A percentile compares a stretch with the other conserved stretches of the same genome.
Evolutionary conservation across 2,329 filamentous ascomycete species (phyloP).

Genomic region (Hymenoscyphus albidus): DNA sequence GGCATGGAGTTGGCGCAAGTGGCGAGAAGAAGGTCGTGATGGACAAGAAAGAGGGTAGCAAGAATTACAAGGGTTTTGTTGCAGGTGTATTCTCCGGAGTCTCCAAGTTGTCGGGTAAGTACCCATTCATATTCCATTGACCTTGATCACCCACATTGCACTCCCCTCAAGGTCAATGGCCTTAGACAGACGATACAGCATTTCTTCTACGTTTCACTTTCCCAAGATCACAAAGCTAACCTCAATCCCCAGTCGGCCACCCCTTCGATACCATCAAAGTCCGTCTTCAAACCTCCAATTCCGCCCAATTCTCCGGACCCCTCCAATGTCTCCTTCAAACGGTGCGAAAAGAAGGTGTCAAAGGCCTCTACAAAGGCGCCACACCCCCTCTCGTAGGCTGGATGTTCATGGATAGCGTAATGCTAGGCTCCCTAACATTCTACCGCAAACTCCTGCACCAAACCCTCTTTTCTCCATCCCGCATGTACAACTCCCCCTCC

Average conservation of each 20-base stretch:
- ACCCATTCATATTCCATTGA: slow-evolving; percentile 23
- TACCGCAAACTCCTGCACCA: slow-evolving; percentile 83
- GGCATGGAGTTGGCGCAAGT: neutral
- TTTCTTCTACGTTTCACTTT: neutral
- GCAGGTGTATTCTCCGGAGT: slow-evolving; percentile 95
- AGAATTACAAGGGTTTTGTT: slow-evolving; percentile 85
- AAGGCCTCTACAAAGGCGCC: slow-evolving; percentile 90
- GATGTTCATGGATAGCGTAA: slow-evolving; percentile 95
- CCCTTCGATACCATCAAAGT: slow-evolving; percentile 97
- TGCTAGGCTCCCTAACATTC: slow-evolving; percentile 87
- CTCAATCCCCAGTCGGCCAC: slow-evolving; percentile 48
- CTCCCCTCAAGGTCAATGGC: neutral
- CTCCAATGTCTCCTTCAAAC: slow-evolving; percentile 83
- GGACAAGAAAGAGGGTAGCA: slow-evolving; percentile 39
- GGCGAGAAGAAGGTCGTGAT: slow-evolving; percentile 8
- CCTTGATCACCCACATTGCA: neutral
- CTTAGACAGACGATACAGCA: neutral
- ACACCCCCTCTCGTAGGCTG: slow-evolving; percentile 89
- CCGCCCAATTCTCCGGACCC: slow-evolving; percentile 76
- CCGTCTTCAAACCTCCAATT: slow-evolving; percentile 80
- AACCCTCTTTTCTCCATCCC: slow-evolving; percentile 64
- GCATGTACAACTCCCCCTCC: slow-evolving; percentile 32
- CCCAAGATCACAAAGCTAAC: slow-evolving; percentile 4
- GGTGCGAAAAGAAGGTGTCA: slow-evolving; percentile 76
- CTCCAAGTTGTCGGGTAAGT: slow-evolving; percentile 77